Evolutionary conservation across 1,139 yeast genomes (phyloP).

Genomic region (Taphrina flavorubra): DNA sequence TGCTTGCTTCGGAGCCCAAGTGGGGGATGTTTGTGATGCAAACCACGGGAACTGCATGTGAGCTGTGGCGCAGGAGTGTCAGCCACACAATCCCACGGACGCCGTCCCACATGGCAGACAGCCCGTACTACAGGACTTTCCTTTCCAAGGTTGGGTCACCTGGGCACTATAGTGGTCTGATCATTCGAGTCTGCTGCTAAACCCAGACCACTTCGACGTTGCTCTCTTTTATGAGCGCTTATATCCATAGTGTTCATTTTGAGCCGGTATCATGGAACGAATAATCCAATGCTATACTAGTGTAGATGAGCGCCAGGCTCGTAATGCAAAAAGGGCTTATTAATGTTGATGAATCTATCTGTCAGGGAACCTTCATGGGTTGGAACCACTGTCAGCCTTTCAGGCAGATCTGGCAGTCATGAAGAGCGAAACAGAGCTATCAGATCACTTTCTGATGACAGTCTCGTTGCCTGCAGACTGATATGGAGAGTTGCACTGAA

Average conservation of each 20-base stretch:
- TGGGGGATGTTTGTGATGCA: conserved; percentile 6
- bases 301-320: conserved; percentile 5
- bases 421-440: too few species aligned
- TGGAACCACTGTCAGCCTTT: too few species aligned
- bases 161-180: neutral
- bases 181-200: too few species aligned
- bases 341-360: too few species aligned
- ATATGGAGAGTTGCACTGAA: conserved; percentile 7
- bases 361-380: too few species aligned
- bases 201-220: too few species aligned
- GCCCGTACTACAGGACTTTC: neutral
- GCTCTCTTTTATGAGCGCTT: too few species aligned
- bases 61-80: conserved; percentile 8
- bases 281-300: neutral
- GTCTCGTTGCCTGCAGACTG: neutral
- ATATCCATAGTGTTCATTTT: too few species aligned
- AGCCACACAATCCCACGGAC: neutral
- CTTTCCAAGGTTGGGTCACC: too few species aligned
- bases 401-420: too few species aligned
- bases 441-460: neutral
- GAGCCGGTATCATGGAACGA: too few species aligned
- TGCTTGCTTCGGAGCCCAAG: neutral
- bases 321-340: neutral
- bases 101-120: neutral
- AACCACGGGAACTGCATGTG: neutral